Evolutionary conservation across 192 early-diverging fungal species (phyloP), one percentile per base, ranked within the genome.

Genomic region (Phycomyces nitens): DNA sequence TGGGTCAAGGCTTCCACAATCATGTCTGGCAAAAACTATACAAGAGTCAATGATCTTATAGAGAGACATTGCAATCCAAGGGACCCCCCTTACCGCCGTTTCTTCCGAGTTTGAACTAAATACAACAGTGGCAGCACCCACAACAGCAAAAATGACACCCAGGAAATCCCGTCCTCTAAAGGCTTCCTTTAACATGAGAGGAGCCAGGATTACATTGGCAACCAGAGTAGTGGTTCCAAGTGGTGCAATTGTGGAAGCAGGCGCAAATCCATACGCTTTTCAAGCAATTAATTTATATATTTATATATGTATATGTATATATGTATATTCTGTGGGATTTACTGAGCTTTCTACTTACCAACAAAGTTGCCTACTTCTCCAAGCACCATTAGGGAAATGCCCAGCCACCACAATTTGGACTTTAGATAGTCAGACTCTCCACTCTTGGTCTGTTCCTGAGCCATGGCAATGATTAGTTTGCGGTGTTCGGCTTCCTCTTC

Each of bases 191-290:
- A 90, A 62, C 75, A 89, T 83, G 5, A 87, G 65, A 3, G 89
- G 89, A 3, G 89, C 89, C 18, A 90, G 53, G 40, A 89, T 82
- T 9, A 86, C 86, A 75, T 90, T 90, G 29, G 77, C 79, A 42
- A 90, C 82, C 29, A 90, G 58, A 0, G 87, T 83, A 12, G 86
- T 85, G 0, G 89, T 90, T n/a, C 89, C 89, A 26, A 90, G 62
- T 0, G 89, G 89, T 18, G 89, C 86, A 59, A 90, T 82, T 5
- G 86, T 78, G 12, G 88, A 88, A 18, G 89, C 86, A 21, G 85
- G 86, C 11, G 89, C 87, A 69, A 86, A 90, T 9, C 86, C 89
- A 68, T 90, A 90, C 1, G 89, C 89, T 71, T 79, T 53, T 43
- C 73, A 86, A 7, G 44, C 7, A 77, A 68, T 86, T 69, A 18